These are phyloP conservation scores for Plasmodium relictum DNA, from an alignment of 169 alveolate genomes.

Conservation along the genomic window DNA sequence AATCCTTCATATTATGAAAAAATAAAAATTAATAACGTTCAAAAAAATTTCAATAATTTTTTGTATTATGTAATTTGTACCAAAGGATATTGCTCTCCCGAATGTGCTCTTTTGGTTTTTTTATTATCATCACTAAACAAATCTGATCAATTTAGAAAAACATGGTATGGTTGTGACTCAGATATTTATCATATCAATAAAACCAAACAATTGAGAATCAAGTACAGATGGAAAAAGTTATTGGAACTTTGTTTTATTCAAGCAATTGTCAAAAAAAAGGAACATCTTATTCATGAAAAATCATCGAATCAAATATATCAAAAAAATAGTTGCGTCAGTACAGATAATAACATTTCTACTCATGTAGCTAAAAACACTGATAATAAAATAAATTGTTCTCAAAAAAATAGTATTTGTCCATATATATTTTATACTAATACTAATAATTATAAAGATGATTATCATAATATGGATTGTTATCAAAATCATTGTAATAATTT, in stretches of 20 bases:
- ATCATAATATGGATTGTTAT: background rate
- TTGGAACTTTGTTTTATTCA: constrained; percentile 71
- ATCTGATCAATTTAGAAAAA: constrained; percentile 79
- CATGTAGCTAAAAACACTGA: background rate
- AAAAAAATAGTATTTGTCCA: constrained; percentile 10
- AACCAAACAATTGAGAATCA: constrained; percentile 77
- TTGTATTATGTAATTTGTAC: constrained; percentile 82
- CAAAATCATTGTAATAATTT: background rate
- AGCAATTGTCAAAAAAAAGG: constrained; percentile 47
- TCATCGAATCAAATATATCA: background rate
- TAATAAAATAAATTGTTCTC: background rate
- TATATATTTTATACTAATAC: background rate
- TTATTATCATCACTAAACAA: constrained; percentile 79
- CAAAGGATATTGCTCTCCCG: constrained; percentile 85
- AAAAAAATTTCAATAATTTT: constrained; percentile 53
- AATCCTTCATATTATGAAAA: constrained; percentile 78
- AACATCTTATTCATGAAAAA: background rate
- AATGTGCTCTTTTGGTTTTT: constrained; percentile 83
- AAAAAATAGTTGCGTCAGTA: constrained; percentile 2
- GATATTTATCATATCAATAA: constrained; percentile 58
- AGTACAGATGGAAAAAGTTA: constrained; percentile 79
- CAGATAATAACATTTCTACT: background rate
- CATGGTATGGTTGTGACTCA: constrained; percentile 80
- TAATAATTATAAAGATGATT: background rate
- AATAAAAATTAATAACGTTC: constrained; percentile 47